These are phyloP conservation scores for Clohesyomyces aquaticus DNA, from an alignment of 495 filamentous ascomycete genomes.

Conservation along the genomic window DNA sequence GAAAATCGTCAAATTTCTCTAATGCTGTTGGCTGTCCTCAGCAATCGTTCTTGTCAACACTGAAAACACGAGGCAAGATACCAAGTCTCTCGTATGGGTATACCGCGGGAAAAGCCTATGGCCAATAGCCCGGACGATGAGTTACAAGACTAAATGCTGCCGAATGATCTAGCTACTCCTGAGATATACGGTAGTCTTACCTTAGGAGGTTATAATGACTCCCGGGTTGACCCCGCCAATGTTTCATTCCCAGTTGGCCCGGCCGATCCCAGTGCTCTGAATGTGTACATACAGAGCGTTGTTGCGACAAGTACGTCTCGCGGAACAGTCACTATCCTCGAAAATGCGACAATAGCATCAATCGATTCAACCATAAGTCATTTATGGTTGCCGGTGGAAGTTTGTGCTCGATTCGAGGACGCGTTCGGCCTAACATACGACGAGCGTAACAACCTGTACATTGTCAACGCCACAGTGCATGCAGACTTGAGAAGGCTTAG, in stretches of 20 bases:
- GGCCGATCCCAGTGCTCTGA: constrained; percentile 39
- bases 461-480: constrained; percentile 54
- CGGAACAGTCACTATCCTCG: not conserved
- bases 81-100: constrained; percentile 58
- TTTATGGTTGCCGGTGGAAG: constrained; percentile 57
- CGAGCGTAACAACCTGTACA: constrained; percentile 49
- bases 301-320: constrained; percentile 5
- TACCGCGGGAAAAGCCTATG: constrained; percentile 59
- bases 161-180: constrained; percentile 48
- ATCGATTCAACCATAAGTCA: constrained; percentile 59
- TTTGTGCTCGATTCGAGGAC: constrained; percentile 56
- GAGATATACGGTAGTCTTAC: constrained; percentile 56
- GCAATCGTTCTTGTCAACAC: constrained; percentile 16
- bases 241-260: constrained; percentile 52
- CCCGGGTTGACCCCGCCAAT: constrained; percentile 49
- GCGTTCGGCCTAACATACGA: constrained; percentile 57
- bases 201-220: constrained; percentile 59
- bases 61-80: constrained; percentile 42
- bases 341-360: constrained; percentile 18
- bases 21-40: constrained; percentile 29
- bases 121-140: constrained; percentile 30
- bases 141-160: constrained; percentile 1
- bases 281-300: constrained; percentile 20
- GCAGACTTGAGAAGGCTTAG: constrained; percentile 47
- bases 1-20: constrained; percentile 30